Percentiles rank a stretch among this genome's conserved stretches.
Evolutionary conservation across 1,284 basidiomycete species (phyloP).

Genomic region (Mycosarcoma maydis): DNA sequence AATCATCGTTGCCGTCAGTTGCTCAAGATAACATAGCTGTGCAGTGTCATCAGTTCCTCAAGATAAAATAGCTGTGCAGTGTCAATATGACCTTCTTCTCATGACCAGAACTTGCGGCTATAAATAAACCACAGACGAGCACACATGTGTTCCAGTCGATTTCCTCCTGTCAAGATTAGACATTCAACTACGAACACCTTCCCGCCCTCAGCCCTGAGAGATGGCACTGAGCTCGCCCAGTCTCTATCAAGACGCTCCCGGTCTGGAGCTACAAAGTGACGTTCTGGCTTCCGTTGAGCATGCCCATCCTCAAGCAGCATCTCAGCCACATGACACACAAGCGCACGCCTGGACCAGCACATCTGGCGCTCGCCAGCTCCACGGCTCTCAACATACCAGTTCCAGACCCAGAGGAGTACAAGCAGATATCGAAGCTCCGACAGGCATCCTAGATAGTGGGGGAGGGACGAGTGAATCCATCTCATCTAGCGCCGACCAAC

Average conservation of each 20-base stretch:
- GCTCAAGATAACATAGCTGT: no score
- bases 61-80: no score
- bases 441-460: background rate
- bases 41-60: no score
- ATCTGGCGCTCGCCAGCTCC: background rate
- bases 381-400: background rate
- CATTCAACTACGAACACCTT: background rate
- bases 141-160: background rate
- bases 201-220: background rate
- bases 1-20: no score
- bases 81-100: no score
- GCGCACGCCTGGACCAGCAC: background rate
- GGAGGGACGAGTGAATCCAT: background rate
- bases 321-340: background rate
- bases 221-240: slow-evolving; percentile 1
- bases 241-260: slow-evolving; percentile 40
- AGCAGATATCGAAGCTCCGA: slow-evolving; percentile 22
- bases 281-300: slow-evolving; percentile 16
- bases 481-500: background rate
- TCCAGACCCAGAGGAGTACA: background rate
- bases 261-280: slow-evolving; percentile 30
- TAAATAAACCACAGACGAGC: background rate
- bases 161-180: background rate
- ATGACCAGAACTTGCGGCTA: slow-evolving; percentile 1
- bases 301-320: slow-evolving; percentile 4